These are phyloP conservation scores for Penicillium digitatum DNA, from an alignment of 2,329 filamentous ascomycete species.

Conservation along the genomic window DNA sequence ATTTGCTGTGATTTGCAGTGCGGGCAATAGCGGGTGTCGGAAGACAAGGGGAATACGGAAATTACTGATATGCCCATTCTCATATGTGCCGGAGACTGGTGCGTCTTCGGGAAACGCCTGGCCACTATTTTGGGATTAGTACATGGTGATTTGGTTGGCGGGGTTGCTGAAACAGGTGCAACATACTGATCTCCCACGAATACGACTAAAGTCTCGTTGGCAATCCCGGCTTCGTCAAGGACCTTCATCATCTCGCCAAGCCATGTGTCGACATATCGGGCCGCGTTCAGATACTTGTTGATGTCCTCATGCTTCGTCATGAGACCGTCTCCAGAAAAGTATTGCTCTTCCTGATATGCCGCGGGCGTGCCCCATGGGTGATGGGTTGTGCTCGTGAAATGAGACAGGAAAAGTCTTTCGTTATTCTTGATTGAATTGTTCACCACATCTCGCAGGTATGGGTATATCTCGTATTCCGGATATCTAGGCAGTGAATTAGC, in stretches of 20 bases:
- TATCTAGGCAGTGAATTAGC: background rate
- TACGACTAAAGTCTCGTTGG: constrained; percentile 45
- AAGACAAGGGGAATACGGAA: constrained; percentile 45
- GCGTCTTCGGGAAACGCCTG: constrained; percentile 44
- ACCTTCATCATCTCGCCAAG: constrained; percentile 39
- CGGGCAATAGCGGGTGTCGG: constrained; percentile 44
- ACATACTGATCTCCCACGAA: constrained; percentile 42
- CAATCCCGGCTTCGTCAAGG: constrained; percentile 43
- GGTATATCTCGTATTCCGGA: constrained; percentile 23
- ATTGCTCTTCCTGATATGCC: constrained; percentile 26
- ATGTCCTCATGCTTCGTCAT: constrained; percentile 31
- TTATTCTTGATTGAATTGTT: constrained; percentile 24
- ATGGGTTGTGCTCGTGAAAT: constrained; percentile 37
- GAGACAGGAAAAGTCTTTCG: constrained; percentile 29
- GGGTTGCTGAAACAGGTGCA: background rate
- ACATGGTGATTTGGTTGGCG: background rate
- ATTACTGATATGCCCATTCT: constrained; percentile 46
- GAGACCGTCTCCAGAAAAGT: constrained; percentile 21
- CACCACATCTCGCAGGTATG: constrained; percentile 31
- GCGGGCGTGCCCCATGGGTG: constrained; percentile 43
- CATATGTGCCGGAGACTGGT: constrained; percentile 39
- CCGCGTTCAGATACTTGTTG: constrained; percentile 44
- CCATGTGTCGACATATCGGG: constrained; percentile 42
- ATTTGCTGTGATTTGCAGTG: constrained; percentile 40
- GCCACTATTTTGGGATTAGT: constrained; percentile 27